Percentiles rank a stretch among this genome's conserved stretches.
Evolutionary conservation across 495 filamentous ascomycete species (phyloP).

Genomic region (Penicillium ochrochloron): DNA sequence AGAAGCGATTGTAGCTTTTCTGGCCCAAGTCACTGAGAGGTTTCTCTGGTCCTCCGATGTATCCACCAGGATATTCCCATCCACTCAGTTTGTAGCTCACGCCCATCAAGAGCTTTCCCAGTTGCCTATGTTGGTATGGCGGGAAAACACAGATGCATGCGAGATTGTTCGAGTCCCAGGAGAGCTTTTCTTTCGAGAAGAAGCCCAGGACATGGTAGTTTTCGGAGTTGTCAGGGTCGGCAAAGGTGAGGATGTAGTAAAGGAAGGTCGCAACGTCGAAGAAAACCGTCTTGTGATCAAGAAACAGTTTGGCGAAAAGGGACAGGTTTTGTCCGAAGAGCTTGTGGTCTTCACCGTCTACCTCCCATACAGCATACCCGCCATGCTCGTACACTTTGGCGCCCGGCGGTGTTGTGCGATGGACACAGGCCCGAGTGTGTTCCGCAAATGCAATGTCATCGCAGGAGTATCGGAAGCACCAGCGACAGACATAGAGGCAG

Average conservation of each 20-base stretch:
- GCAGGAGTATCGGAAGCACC: slow-evolving; percentile 90
- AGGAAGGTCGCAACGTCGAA: slow-evolving; percentile 95
- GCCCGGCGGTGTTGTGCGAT: slow-evolving; percentile 47
- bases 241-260: slow-evolving; percentile 82
- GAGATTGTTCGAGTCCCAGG: slow-evolving; percentile 98
- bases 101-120: slow-evolving; percentile 90
- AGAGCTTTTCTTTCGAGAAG: slow-evolving; percentile 98
- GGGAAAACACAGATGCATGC: slow-evolving; percentile 97
- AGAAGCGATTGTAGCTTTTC: slow-evolving; percentile 79
- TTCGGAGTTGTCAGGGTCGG: slow-evolving; percentile 40
- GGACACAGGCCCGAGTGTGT: slow-evolving; percentile 51
- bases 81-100: slow-evolving; percentile 91
- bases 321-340: slow-evolving; percentile 94
- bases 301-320: slow-evolving; percentile 96
- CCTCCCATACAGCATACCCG: slow-evolving; percentile 77
- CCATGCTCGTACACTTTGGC: slow-evolving; percentile 61
- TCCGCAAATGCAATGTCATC: slow-evolving; percentile 64
- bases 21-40: slow-evolving; percentile 84
- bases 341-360: slow-evolving; percentile 88
- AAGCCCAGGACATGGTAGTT: slow-evolving; percentile 76
- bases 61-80: slow-evolving; percentile 64
- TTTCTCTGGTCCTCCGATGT: slow-evolving; percentile 91
- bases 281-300: slow-evolving; percentile 97
- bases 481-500: slow-evolving; percentile 83
- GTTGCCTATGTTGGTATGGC: slow-evolving; percentile 87